Percentiles rank a stretch among this genome's conserved stretches.
Evolutionary conservation across 257 asterid genomes (phyloP).

Genomic region (Salvia hispanica): DNA sequence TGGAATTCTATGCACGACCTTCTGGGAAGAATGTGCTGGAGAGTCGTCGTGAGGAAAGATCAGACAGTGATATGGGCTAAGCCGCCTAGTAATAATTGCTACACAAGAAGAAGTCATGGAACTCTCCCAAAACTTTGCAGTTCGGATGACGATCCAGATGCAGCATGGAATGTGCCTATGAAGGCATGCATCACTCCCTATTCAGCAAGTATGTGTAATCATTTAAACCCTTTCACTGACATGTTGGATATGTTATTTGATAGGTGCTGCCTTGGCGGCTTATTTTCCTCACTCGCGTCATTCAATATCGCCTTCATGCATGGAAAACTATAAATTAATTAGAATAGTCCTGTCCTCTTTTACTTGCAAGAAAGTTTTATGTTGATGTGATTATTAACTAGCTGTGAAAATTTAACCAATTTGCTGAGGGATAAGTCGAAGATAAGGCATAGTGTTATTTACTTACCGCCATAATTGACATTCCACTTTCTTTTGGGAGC

Average conservation of each 20-base stretch:
- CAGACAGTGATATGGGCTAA: slow-evolving; percentile 96
- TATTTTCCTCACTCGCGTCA: neutral
- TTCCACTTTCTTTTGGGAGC: slow-evolving; percentile 5
- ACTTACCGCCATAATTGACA: slow-evolving; percentile 11
- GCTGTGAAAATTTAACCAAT: neutral
- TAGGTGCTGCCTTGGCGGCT: neutral
- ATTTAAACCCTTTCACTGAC: slow-evolving; percentile 17
- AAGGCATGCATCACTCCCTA: slow-evolving; percentile 88
- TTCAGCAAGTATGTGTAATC: slow-evolving; percentile 60
- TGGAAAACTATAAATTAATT: neutral
- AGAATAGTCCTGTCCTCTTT: slow-evolving; percentile 3
- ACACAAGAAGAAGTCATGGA: slow-evolving; percentile 60
- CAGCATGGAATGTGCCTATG: slow-evolving; percentile 79
- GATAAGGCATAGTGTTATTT: slow-evolving; percentile 10
- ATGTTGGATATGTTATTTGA: slow-evolving; percentile 18
- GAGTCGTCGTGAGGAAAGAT: slow-evolving; percentile 71
- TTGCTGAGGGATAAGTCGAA: neutral
- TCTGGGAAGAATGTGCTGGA: slow-evolving; percentile 89
- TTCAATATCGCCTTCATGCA: neutral
- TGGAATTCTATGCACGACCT: slow-evolving; percentile 80
- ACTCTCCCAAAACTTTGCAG: slow-evolving; percentile 69
- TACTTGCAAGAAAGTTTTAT: neutral
- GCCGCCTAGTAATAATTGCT: slow-evolving; percentile 79
- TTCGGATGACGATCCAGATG: slow-evolving; percentile 81
- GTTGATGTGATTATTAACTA: slow-evolving; percentile 11